Evolutionary conservation across 306 rosid species (phyloP), one percentile per base, ranked within the genome.

Genomic region (Elaeagnus macrophylla): DNA sequence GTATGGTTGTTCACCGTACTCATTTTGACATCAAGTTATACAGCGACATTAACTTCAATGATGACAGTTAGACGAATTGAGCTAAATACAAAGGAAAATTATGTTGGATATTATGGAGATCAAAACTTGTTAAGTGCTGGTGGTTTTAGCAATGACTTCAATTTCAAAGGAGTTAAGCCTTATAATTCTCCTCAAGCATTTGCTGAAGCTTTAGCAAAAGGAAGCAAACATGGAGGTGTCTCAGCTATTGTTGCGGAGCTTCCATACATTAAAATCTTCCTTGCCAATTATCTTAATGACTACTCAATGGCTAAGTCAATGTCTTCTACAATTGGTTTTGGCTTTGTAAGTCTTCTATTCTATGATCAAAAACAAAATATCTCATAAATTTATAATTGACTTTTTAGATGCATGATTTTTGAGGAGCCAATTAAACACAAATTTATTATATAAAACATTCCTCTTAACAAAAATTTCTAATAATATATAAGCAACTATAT

Each of bases 41-140:
- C 65, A 5, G 72, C 72, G 50, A 66, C 63, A 13, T 54, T 66
- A 10, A 18, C 57, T 8, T 66, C 71, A 36, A 66, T 66, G 58
- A 57, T 66, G 71, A 48, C 64, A 9, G 43, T 66, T 38, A 41
- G 25, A 51, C 37, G 42, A 12, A 47, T 56, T 14, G n/a, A 10
- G 16, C 41, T 65, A 2, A 8, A 48, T 5, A 10, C 57, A 19
- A 19, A 25, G 44, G 43, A 7, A 0, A 35, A 42, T 51, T 56
- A 51, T 12, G 41, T 66, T 10, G 64, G 64, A 16, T 54, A 25
- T 25, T 5, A 25, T n/a, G 32, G 4, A 25, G 32, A n/a, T n/a
- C n/a, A n/a, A n/a, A 25, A 25, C 32, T 25, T 25, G 4, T 25
- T 25, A 3, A 25, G 32, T 25, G 4, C 4, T 25, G 4, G 32